Evolutionary conservation across 345 rosid genomes (phyloP).

Genomic region (Iberis pinnata): DNA sequence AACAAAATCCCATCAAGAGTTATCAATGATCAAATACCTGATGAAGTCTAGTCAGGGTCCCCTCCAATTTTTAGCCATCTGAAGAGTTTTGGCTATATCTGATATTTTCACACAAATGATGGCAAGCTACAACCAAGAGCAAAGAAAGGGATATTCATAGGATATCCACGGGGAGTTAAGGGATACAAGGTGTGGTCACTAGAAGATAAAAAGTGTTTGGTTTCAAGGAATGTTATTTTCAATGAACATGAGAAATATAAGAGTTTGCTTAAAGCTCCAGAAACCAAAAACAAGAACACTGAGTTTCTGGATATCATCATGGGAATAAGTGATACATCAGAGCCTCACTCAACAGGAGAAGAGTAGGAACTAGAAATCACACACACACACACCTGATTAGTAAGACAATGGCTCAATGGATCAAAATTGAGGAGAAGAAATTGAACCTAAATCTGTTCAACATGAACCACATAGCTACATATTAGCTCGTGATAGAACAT

Average conservation of each 20-base stretch:
- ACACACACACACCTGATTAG: no score
- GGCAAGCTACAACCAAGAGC: background rate
- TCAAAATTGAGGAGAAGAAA: no score
- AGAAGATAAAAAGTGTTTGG: background rate
- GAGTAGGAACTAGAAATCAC: no score
- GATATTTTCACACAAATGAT: background rate
- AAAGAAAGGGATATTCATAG: background rate
- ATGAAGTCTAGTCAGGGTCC: background rate
- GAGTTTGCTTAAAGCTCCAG: no score
- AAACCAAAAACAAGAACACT: background rate
- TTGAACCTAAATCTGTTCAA: no score
- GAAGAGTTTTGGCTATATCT: background rate
- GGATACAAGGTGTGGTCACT: background rate
- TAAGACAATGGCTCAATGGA: no score
- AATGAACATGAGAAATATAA: background rate
- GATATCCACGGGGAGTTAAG: background rate
- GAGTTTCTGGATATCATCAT: no score
- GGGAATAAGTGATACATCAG: no score
- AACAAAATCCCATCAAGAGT: background rate
- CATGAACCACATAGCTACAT: no score
- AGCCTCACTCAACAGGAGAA: no score
- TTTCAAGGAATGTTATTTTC: background rate
- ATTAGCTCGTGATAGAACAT: no score
- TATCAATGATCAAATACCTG: background rate
- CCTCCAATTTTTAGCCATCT: background rate